phyloP scores from a whole-genome alignment of 2,329 filamentous ascomycete genomes.

The Colletotrichum nymphaeae region DNA sequence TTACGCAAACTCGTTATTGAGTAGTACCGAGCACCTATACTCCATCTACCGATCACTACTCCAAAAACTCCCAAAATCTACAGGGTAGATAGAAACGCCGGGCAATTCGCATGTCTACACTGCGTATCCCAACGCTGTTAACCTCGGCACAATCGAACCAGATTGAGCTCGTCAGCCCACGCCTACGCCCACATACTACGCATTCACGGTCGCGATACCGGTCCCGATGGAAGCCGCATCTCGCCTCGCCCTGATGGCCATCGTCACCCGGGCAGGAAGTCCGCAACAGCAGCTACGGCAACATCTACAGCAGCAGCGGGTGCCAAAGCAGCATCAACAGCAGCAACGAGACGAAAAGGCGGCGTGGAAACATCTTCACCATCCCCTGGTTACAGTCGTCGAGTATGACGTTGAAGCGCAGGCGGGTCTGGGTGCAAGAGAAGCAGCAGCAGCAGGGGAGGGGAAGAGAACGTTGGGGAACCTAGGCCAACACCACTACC shows the following conservation, averaged over 20 bases:
- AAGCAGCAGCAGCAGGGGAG: neutral
- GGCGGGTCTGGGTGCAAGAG: neutral
- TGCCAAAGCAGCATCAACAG: neutral
- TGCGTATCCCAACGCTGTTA: neutral
- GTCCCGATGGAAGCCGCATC: slow-evolving; percentile 18
- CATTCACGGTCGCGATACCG: neutral
- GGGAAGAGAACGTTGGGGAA: neutral
- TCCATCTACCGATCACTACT: neutral
- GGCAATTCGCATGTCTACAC: neutral
- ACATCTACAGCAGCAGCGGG: neutral
- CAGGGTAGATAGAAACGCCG: too few relatives aligned
- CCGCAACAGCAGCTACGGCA: neutral
- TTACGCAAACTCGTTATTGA: neutral
- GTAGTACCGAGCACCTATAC: neutral
- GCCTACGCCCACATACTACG: neutral
- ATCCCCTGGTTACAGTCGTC: slow-evolving; percentile 12
- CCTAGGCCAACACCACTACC: neutral
- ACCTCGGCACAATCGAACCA: neutral
- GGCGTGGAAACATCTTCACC: slow-evolving; percentile 5
- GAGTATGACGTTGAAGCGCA: slow-evolving; percentile 16
- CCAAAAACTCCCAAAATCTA: neutral
- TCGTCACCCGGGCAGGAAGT: slow-evolving; percentile 4
- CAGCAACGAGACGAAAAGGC: slow-evolving; percentile 14
- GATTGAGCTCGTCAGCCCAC: neutral
- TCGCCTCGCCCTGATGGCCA: slow-evolving; percentile 8